These are phyloP conservation scores for Pseudogymnoascus sp. DNA, from an alignment of 2,329 filamentous ascomycete genomes.

Conservation along the genomic window DNA sequence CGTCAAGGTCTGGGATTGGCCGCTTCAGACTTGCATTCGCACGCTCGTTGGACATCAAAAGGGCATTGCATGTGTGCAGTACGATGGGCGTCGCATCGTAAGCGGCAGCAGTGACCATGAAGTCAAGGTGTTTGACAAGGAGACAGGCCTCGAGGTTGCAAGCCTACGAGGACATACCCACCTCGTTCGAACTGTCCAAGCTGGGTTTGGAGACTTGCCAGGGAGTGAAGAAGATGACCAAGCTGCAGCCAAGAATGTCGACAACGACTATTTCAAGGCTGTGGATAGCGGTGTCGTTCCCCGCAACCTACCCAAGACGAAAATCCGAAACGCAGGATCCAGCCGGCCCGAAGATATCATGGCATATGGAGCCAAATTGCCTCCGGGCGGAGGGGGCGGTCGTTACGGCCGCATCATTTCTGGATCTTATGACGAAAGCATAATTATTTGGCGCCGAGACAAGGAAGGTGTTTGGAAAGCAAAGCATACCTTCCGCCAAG, in stretches of 20 bases:
- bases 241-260: constrained; percentile 62
- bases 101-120: constrained; percentile 95
- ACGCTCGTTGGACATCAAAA: constrained; percentile 85
- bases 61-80: constrained; percentile 95
- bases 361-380: constrained; percentile 76
- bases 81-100: constrained; percentile 85
- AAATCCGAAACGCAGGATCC: constrained; percentile 53
- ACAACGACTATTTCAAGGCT: constrained; percentile 62
- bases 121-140: constrained; percentile 87
- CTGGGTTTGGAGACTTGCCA: constrained; percentile 82
- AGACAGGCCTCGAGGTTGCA: constrained; percentile 79
- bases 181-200: constrained; percentile 89
- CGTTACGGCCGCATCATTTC: constrained; percentile 92
- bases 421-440: constrained; percentile 90
- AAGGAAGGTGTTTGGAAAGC: constrained; percentile 77
- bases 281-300: constrained; percentile 42
- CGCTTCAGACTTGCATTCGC: constrained; percentile 63
- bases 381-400: constrained; percentile 83
- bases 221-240: constrained; percentile 70
- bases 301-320: constrained; percentile 13
- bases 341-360: constrained; percentile 66
- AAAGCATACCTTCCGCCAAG: constrained; percentile 66
- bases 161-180: constrained; percentile 74
- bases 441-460: constrained; percentile 90
- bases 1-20: constrained; percentile 93